These are phyloP conservation scores for Boletus subcaerulescens DNA, from an alignment of 768 basidiomycete species.

Conservation along the genomic window DNA sequence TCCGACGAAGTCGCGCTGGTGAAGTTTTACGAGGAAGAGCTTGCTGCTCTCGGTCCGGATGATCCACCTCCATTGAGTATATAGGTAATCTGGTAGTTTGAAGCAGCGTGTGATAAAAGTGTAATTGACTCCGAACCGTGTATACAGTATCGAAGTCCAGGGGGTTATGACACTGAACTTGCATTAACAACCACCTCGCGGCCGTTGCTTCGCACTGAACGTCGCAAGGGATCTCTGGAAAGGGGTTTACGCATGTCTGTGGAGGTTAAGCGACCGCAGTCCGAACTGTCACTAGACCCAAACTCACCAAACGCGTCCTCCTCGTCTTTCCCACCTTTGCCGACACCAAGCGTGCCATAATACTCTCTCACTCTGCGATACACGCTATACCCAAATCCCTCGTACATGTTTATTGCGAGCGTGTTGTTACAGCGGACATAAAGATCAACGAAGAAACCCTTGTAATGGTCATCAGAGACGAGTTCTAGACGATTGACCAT, in stretches of 20 bases:
- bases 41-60: conserved; percentile 47
- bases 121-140: background rate
- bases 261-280: background rate
- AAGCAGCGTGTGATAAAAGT: conserved; percentile 8
- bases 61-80: conserved; percentile 45
- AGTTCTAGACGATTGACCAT: conserved; percentile 87
- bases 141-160: conserved; percentile 4
- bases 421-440: conserved; percentile 88
- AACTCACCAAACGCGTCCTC: conserved; percentile 88
- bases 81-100: conserved; percentile 20
- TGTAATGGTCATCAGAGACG: conserved; percentile 77
- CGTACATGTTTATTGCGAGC: conserved; percentile 89
- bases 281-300: background rate
- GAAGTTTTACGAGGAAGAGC: conserved; percentile 72
- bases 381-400: conserved; percentile 89
- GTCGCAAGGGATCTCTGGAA: conserved; percentile 54
- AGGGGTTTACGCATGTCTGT: conserved; percentile 73
- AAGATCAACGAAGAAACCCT: conserved; percentile 90
- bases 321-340: conserved; percentile 75
- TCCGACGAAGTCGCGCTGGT: conserved; percentile 49
- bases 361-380: conserved; percentile 89
- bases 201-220: conserved; percentile 69
- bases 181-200: conserved; percentile 64
- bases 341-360: conserved; percentile 73
- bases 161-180: conserved; percentile 33